Evolutionary conservation across 257 asterid genomes (phyloP), one percentile per base, ranked within the genome.

Genomic region (Scutellaria minor): DNA sequence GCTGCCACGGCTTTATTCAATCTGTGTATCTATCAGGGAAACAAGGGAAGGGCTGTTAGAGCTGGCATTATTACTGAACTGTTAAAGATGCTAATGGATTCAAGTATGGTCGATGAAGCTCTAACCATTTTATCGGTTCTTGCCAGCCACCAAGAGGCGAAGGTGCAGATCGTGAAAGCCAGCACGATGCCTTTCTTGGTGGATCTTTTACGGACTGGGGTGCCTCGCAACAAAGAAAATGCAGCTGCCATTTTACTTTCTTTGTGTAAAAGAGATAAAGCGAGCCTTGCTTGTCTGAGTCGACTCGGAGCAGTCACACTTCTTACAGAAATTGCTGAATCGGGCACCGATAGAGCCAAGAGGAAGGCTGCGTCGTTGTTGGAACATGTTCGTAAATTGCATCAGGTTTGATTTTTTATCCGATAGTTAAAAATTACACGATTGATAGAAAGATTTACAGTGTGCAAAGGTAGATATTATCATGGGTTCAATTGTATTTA

Each of bases 1-100:
- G 96, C 97, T n/a, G 96, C 97, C 6, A 84, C 96, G 0, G 97
- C 97, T 2, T 72, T 92, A 68, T 92, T 88, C 76, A 92, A 88
- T 75, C 77, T 92, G 60, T 92, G 97, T 18, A 85, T 88, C 39
- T 92, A 92, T 79, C 93, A 81, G n/a, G 93, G 96, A 47, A 92
- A 92, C 85, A 89, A 88, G 63, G 96, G 93, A 24, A 68, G 97
- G 62, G 97, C 97, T 8, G 87, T 92, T 27, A 74, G 96, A 68
- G 91, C 92, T 0, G 97, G 97, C 7, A 84, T 92, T 57, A 81
- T 92, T 15, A 61, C 86, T 18, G 83, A 90, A 0, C 67, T 92
- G 44, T 73, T 84, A 9, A 83, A 74, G 47, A 92, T 92, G 96
- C 89, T 92, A 0, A 85, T 88, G 0, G 96, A 90, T 57, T 71